phyloP scores from a whole-genome alignment of 2,329 filamentous ascomycete genomes.

The Coniosporium tulheliwenetii region DNA sequence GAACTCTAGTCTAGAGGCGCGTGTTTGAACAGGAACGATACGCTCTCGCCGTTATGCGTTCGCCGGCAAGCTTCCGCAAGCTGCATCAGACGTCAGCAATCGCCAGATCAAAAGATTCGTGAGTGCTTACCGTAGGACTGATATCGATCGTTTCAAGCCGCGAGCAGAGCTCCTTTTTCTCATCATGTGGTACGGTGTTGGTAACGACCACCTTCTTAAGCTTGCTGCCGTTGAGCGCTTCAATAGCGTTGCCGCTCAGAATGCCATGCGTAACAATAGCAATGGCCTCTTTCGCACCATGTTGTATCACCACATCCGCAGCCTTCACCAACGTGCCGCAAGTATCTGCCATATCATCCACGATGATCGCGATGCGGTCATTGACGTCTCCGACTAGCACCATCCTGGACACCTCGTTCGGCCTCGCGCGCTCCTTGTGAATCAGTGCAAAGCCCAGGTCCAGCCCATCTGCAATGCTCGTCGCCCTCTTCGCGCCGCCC shows the following conservation, averaged over 20 bases:
- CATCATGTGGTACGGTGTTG: conserved; percentile 70
- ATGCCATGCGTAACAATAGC: conserved; percentile 95
- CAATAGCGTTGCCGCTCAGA: conserved; percentile 72
- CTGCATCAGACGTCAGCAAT: conserved; percentile 9
- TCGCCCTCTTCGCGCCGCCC: conserved; percentile 84
- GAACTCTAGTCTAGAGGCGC: conserved; percentile 29
- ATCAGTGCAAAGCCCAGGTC: conserved; percentile 88
- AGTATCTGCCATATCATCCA: conserved; percentile 96
- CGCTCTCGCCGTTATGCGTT: conserved; percentile 53
- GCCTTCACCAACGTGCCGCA: conserved; percentile 83
- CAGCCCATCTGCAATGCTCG: conserved; percentile 80
- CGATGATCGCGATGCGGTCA: conserved; percentile 84
- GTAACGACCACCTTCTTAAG: conserved; percentile 73
- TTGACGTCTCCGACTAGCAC: conserved; percentile 89
- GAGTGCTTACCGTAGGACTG: conserved; percentile 48
- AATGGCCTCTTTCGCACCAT: conserved; percentile 76
- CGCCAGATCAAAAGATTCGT: background rate
- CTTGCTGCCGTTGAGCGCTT: conserved; percentile 66
- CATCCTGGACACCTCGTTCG: conserved; percentile 85
- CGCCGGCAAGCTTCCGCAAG: conserved; percentile 55
- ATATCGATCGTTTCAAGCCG: conserved; percentile 87
- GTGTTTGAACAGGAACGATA: conserved; percentile 54
- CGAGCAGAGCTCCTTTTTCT: conserved; percentile 63
- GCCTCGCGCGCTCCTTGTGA: conserved; percentile 87
- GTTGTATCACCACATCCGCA: conserved; percentile 71